These are phyloP conservation scores for Tetrahymena elliotti DNA, from an alignment of 73 alveolate genomes.

Conservation along the genomic window DNA sequence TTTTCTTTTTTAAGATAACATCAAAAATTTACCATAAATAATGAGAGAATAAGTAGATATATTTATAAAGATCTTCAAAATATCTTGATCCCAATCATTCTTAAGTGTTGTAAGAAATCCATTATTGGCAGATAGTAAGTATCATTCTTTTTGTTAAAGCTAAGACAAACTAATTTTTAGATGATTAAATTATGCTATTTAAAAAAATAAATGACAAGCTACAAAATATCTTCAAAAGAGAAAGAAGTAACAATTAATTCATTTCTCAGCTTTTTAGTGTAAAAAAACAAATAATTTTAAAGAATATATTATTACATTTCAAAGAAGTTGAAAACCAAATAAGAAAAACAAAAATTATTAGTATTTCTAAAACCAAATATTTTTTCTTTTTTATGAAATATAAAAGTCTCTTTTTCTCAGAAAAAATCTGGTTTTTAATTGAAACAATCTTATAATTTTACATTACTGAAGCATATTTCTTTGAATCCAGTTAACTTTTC, in stretches of 20 bases:
- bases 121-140: background rate
- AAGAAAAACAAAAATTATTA: too few species aligned
- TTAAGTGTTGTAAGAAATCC: background rate
- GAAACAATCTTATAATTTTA: too few species aligned
- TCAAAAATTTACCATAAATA: background rate
- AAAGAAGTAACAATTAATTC: too few species aligned
- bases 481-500: background rate
- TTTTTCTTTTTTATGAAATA: too few species aligned
- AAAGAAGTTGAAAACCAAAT: background rate
- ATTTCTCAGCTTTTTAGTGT: too few species aligned
- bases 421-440: background rate
- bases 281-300: background rate
- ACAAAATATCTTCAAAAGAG: too few species aligned
- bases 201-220: background rate
- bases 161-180: background rate
- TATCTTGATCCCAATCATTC: background rate
- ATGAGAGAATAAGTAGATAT: background rate
- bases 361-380: background rate
- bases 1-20: background rate
- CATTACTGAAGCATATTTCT: background rate
- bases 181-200: background rate
- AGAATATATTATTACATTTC: background rate
- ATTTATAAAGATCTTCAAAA: background rate
- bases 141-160: background rate
- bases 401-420: background rate